Conservation (phyloP, 805 yeast species). For the Starmerella khaoyaiensis region DNA sequence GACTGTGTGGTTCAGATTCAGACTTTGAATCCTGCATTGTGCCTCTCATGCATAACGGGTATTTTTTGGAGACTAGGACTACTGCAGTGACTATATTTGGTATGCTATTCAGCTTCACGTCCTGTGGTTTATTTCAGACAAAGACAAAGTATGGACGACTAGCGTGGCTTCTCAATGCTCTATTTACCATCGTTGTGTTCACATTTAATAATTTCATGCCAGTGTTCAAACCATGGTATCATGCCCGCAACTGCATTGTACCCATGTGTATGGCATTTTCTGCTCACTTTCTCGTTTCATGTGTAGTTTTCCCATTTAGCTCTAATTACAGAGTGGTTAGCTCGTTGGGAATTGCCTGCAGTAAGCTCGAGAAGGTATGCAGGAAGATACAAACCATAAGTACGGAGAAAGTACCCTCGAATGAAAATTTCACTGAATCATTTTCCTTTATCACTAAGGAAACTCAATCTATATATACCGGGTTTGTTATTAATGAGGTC, state of each 20-base stretch:
- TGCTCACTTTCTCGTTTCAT: slow-evolving; percentile 17
- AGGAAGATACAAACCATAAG: no score
- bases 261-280: slow-evolving; percentile 24
- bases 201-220: slow-evolving; percentile 21
- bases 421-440: slow-evolving; percentile 6
- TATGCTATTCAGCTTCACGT: slow-evolving; percentile 16
- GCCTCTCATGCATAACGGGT: slow-evolving; percentile 19
- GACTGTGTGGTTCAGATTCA: slow-evolving; percentile 17
- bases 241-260: slow-evolving; percentile 18
- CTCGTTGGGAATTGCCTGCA: slow-evolving; percentile 16
- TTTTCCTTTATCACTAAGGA: slow-evolving; percentile 10
- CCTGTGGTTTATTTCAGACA: slow-evolving; percentile 17
- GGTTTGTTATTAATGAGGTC: slow-evolving; percentile 15
- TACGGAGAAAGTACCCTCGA: slow-evolving; percentile 18
- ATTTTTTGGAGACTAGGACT: slow-evolving; percentile 16
- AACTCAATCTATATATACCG: slow-evolving; percentile 12
- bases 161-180: slow-evolving; percentile 22
- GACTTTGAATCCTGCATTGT: slow-evolving; percentile 16
- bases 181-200: slow-evolving; percentile 19
- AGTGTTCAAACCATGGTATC: slow-evolving; percentile 20
- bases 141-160: slow-evolving; percentile 17
- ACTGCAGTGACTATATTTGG: slow-evolving; percentile 22
- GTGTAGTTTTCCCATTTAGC: slow-evolving; percentile 24
- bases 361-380: slow-evolving; percentile 1
- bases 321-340: slow-evolving; percentile 20